These are phyloP conservation scores for Draba incana DNA, from an alignment of 345 rosid genomes.

Conservation along the genomic window DNA sequence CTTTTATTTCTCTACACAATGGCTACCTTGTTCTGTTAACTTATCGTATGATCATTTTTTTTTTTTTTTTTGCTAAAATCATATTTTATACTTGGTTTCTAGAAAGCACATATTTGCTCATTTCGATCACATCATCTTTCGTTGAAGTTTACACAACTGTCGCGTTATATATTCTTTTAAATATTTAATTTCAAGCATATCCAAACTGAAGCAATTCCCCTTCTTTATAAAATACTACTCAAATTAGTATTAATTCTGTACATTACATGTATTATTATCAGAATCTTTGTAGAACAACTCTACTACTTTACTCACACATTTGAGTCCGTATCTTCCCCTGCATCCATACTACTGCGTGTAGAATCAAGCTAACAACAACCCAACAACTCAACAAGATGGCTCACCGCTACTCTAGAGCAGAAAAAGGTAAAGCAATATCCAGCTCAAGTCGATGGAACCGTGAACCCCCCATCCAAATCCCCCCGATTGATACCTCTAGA, in stretches of 20 bases:
- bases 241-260: constrained; percentile 13
- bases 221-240: not conserved
- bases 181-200: constrained; percentile 18
- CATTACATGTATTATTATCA: constrained; percentile 24
- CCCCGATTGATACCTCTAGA: too few relatives aligned
- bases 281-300: too few relatives aligned
- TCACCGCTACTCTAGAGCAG: too few relatives aligned
- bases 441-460: too few relatives aligned
- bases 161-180: not conserved
- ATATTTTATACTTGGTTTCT: not conserved
- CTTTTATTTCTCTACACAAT: constrained; percentile 22
- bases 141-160: constrained; percentile 6
- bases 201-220: constrained; percentile 19
- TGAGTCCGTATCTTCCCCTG: too few relatives aligned
- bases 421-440: too few relatives aligned
- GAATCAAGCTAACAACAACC: too few relatives aligned
- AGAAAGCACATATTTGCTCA: constrained; percentile 16
- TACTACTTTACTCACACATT: too few relatives aligned
- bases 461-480: too few relatives aligned
- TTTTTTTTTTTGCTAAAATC: too few relatives aligned
- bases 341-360: too few relatives aligned
- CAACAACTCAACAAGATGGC: too few relatives aligned
- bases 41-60: not conserved
- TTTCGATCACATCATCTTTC: constrained; percentile 26
- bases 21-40: not conserved